phyloP scores from a whole-genome alignment of 768 basidiomycete species.

The Phaeolepiota aurea region DNA sequence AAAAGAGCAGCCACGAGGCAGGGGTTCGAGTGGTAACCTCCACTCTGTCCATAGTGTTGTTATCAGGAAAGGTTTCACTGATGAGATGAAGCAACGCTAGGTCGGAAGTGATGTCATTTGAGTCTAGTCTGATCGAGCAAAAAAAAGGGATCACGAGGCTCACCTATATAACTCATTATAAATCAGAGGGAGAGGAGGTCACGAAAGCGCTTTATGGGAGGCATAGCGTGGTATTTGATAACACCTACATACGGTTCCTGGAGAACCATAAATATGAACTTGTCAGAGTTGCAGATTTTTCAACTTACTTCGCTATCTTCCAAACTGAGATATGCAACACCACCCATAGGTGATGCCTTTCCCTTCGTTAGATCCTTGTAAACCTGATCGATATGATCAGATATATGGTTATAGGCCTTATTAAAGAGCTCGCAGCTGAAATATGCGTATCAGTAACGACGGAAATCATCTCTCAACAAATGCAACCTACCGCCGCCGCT shows the following conservation, averaged over 20 bases:
- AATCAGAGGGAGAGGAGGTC: constrained; percentile 99
- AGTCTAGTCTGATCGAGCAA: too few species aligned
- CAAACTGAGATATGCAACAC: constrained; percentile 91
- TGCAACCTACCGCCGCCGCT: constrained; percentile 59
- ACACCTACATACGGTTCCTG: constrained; percentile 34
- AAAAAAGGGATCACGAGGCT: constrained; percentile 91
- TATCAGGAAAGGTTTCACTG: too few species aligned
- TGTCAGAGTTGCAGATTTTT: not conserved
- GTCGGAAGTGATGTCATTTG: too few species aligned
- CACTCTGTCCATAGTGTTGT: too few species aligned
- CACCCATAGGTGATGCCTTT: constrained; percentile 88
- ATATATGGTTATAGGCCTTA: constrained; percentile 93
- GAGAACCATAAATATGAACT: not conserved
- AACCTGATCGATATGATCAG: constrained; percentile 88
- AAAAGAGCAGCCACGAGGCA: too few species aligned
- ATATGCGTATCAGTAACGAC: not conserved
- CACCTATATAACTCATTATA: constrained; percentile 99
- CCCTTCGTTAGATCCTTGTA: constrained; percentile 98
- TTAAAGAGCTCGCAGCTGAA: constrained; percentile 77
- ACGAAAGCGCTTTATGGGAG: constrained; percentile 97
- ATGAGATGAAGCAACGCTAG: too few species aligned
- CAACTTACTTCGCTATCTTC: constrained; percentile 84
- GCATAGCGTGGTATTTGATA: constrained; percentile 99
- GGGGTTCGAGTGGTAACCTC: too few species aligned
- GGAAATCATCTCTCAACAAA: not conserved